Percentiles rank a stretch among this genome's conserved stretches.
phyloP scores from a whole-genome alignment of 768 basidiomycete genomes.

The Russula sp. region DNA sequence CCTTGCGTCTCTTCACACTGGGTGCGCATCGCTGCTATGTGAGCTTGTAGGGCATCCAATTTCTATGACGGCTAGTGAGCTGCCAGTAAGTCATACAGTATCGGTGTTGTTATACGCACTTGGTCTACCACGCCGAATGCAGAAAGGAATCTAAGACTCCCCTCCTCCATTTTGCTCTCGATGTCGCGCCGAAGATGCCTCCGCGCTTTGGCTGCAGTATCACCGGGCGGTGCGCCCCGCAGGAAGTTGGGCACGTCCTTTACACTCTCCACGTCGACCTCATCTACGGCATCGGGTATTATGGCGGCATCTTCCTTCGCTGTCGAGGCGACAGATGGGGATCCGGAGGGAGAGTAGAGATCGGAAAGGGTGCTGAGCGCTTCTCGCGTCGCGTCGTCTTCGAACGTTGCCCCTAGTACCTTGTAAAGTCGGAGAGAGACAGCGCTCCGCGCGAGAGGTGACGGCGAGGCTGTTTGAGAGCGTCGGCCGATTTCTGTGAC shows the following conservation, averaged over 20 bases:
- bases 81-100: not conserved
- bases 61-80: slow-evolving; percentile 44
- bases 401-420: slow-evolving; percentile 73
- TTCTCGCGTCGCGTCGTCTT: slow-evolving; percentile 69
- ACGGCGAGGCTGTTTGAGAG: slow-evolving; percentile 20
- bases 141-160: slow-evolving; percentile 73
- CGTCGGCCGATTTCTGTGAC: slow-evolving; percentile 23
- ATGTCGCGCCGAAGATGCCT: slow-evolving; percentile 79
- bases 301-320: slow-evolving; percentile 33
- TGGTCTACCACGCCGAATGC: slow-evolving; percentile 87
- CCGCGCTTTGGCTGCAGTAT: slow-evolving; percentile 64
- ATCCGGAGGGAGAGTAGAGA: slow-evolving; percentile 44
- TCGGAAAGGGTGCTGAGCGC: slow-evolving; percentile 79
- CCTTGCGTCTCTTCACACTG: slow-evolving; percentile 80
- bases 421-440: slow-evolving; percentile 87
- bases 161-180: slow-evolving; percentile 73
- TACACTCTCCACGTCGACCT: slow-evolving; percentile 24
- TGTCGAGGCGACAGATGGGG: slow-evolving; percentile 21
- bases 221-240: slow-evolving; percentile 42
- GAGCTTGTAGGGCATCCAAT: slow-evolving; percentile 68
- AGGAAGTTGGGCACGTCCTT: slow-evolving; percentile 23
- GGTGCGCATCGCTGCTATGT: slow-evolving; percentile 71
- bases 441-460: slow-evolving; percentile 48
- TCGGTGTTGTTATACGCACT: slow-evolving; percentile 41
- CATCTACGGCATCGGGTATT: slow-evolving; percentile 30